A percentile compares a stretch with the other conserved stretches of the same genome.
These are phyloP conservation scores for Papiliotrema terrestris DNA, from an alignment of 1,284 basidiomycete genomes.

Conservation along the genomic window DNA sequence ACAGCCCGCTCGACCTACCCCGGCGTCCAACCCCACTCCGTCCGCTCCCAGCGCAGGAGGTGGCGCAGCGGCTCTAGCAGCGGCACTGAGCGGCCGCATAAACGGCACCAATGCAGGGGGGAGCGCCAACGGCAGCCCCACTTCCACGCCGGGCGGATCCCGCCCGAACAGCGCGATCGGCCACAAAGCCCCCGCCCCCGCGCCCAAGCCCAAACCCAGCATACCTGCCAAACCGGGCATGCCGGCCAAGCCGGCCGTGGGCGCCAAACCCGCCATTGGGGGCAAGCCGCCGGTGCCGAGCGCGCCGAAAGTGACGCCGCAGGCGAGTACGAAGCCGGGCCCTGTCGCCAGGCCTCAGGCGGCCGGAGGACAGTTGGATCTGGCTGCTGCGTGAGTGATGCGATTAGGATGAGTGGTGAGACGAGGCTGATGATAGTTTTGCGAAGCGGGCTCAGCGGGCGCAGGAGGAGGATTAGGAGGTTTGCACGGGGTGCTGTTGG, in stretches of 20 bases:
- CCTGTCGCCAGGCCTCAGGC: conserved; percentile 49
- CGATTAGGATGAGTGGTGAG: too few relatives aligned
- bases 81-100: conserved; percentile 14
- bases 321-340: conserved; percentile 30
- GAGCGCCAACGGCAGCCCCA: conserved; percentile 37
- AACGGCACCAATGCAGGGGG: conserved; percentile 16
- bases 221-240: conserved; percentile 50
- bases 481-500: neutral
- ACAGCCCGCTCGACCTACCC: conserved; percentile 54
- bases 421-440: neutral
- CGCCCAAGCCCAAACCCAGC: conserved; percentile 50
- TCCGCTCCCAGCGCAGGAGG: conserved; percentile 54
- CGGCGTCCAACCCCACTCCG: conserved; percentile 48
- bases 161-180: conserved; percentile 52
- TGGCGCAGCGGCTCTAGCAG: conserved; percentile 54
- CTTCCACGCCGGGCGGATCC: conserved; percentile 56
- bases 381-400: conserved; percentile 60
- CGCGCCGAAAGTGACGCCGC: conserved; percentile 29
- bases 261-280: conserved; percentile 25
- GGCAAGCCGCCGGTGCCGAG: conserved; percentile 39
- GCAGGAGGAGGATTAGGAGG: conserved; percentile 2
- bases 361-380: conserved; percentile 66
- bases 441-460: neutral
- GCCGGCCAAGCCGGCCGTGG: conserved; percentile 7
- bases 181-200: conserved; percentile 41